Conservation (phyloP, 352 stramenopile species). For the Globisporangium canariense region DNA sequence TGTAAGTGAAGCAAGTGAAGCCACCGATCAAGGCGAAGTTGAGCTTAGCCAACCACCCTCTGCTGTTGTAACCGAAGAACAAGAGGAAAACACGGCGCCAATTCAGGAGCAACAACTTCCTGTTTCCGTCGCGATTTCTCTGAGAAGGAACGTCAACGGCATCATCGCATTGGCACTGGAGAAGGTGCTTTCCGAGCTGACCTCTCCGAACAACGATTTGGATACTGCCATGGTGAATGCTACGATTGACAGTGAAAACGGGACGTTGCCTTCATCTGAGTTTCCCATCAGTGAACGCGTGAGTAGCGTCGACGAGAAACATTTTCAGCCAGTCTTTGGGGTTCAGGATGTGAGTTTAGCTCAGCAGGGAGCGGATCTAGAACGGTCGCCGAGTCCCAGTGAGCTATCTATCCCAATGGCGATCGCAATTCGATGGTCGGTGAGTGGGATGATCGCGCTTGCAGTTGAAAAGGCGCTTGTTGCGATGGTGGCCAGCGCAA, state of each 20-base stretch:
- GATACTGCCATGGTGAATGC: background rate
- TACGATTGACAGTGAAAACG: background rate
- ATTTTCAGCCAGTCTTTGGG: background rate
- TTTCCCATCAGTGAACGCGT: background rate
- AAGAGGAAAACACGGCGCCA: background rate
- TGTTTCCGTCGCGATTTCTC: constrained; percentile 28
- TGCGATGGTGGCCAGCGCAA: constrained; percentile 7
- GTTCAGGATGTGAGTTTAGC: background rate
- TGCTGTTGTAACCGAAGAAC: background rate
- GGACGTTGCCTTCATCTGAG: too few relatives aligned
- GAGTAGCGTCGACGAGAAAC: background rate
- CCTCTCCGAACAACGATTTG: background rate
- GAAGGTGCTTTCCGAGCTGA: constrained; percentile 25
- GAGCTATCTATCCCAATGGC: constrained; percentile 37
- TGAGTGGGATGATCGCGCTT: constrained; percentile 40
- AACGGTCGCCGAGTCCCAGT: background rate
- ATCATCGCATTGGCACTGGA: constrained; percentile 27
- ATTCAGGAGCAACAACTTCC: constrained; percentile 8
- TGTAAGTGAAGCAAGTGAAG: background rate
- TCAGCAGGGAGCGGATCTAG: background rate
- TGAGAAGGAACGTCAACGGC: constrained; percentile 28
- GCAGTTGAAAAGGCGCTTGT: constrained; percentile 32
- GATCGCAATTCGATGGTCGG: constrained; percentile 40
- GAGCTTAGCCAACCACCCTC: background rate
- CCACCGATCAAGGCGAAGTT: background rate